A percentile compares a stretch with the other conserved stretches of the same genome.
Evolutionary conservation across 306 rosid species (phyloP).

Genomic region (Ormosia emarginata): DNA sequence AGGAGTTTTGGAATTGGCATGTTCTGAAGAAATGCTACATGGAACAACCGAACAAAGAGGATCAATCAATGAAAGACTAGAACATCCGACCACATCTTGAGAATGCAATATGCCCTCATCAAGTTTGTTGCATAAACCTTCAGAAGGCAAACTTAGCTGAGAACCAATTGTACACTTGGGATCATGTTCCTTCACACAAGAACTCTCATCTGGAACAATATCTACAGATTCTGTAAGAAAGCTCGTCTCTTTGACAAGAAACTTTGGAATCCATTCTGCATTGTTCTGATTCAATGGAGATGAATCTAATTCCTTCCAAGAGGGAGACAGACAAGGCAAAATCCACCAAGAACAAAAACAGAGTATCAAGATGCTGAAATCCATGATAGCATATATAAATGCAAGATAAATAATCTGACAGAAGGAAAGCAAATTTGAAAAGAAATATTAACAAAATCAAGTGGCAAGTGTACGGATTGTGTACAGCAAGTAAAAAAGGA

Average conservation of each 20-base stretch:
- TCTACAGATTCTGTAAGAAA: constrained; percentile 82
- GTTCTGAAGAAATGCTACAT: constrained; percentile 64
- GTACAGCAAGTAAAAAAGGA: background rate
- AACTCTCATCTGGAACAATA: constrained; percentile 66
- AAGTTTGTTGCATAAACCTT: constrained; percentile 31
- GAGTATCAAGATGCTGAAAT: constrained; percentile 23
- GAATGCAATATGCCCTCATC: constrained; percentile 40
- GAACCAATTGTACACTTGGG: constrained; percentile 43
- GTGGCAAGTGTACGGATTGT: background rate
- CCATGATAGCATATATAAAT: constrained; percentile 7
- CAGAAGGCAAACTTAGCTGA: constrained; percentile 49
- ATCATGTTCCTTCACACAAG: constrained; percentile 54
- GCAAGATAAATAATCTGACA: background rate
- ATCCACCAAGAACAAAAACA: constrained; percentile 15
- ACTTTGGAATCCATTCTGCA: constrained; percentile 27
- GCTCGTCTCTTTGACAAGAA: constrained; percentile 63
- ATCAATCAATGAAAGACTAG: constrained; percentile 60
- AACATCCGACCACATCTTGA: constrained; percentile 66
- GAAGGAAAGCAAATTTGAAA: background rate
- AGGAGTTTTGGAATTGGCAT: constrained; percentile 26
- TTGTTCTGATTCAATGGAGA: constrained; percentile 33
- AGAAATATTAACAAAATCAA: background rate
- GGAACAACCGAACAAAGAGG: constrained; percentile 93
- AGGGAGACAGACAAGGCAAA: constrained; percentile 27
- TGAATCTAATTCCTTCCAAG: constrained; percentile 48